Evolutionary conservation across 345 rosid genomes (phyloP).

Genomic region (Gossypium thurberi): DNA sequence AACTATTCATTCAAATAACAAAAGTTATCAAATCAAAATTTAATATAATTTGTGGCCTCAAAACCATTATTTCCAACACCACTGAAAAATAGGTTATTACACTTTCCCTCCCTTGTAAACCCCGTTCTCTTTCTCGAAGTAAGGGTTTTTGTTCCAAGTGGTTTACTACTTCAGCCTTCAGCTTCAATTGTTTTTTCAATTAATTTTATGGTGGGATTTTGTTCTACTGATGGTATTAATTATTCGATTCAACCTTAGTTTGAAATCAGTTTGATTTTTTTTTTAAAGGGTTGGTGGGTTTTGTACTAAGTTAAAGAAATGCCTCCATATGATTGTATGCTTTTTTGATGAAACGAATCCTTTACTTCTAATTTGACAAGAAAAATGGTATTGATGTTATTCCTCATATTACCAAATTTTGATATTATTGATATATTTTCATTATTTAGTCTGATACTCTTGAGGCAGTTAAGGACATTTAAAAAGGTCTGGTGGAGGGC

Average conservation of each 20-base stretch:
- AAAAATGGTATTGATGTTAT: too few species aligned
- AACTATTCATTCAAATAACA: too few species aligned
- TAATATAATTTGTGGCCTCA: too few species aligned
- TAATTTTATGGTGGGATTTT: background rate
- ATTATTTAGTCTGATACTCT: too few species aligned
- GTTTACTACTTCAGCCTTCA: background rate
- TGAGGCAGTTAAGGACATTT: too few species aligned
- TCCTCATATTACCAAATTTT: too few species aligned
- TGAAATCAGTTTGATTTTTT: background rate
- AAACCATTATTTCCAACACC: too few species aligned
- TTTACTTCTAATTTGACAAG: too few species aligned
- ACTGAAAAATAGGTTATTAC: too few species aligned
- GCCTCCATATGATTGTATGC: slow-evolving; percentile 91
- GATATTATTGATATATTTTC: too few species aligned
- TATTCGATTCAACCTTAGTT: background rate
- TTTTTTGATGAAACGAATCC: slow-evolving; percentile 20
- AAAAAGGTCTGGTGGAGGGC: too few species aligned
- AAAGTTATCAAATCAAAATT: too few species aligned
- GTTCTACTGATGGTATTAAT: background rate
- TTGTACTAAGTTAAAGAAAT: slow-evolving; percentile 21
- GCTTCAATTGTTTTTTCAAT: background rate
- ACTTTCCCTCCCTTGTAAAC: background rate
- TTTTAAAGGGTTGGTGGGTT: background rate
- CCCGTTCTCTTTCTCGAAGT: background rate
- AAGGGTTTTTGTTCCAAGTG: background rate